Percentiles rank a stretch among this genome's conserved stretches.
Evolutionary conservation across 2,329 filamentous ascomycete genomes (phyloP).

Genomic region (Fusarium globosum): DNA sequence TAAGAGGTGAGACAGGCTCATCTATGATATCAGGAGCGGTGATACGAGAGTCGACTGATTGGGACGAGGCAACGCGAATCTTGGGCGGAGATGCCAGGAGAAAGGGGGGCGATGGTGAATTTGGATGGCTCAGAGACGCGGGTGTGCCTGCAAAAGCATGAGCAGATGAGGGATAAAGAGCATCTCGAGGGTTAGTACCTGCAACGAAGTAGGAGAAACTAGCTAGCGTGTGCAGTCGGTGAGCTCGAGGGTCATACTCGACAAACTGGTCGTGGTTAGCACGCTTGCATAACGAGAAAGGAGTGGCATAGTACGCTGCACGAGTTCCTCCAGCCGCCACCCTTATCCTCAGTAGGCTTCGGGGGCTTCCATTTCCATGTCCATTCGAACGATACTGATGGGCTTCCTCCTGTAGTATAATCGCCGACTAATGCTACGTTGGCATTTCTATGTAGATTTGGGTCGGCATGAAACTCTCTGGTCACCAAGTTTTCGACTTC

Average conservation of each 20-base stretch:
- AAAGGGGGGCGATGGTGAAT: conserved; percentile 77
- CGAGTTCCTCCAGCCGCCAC: conserved; percentile 93
- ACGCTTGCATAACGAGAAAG: not conserved
- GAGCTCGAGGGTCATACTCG: conserved; percentile 94
- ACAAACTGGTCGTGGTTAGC: conserved; percentile 74
- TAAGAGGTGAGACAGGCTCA: conserved; percentile 66
- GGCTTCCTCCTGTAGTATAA: conserved; percentile 83
- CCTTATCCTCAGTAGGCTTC: conserved; percentile 81
- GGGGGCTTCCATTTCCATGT: conserved; percentile 97
- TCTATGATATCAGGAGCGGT: conserved; percentile 75
- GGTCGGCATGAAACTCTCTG: conserved; percentile 94
- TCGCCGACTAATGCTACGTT: conserved; percentile 97
- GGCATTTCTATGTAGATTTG: conserved; percentile 95
- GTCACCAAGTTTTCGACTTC: conserved; percentile 96
- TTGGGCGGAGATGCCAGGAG: conserved; percentile 79
- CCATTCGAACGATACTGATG: conserved; percentile 92
- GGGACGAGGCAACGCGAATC: conserved; percentile 84
- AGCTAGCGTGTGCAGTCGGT: conserved; percentile 86
- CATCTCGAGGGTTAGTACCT: conserved; percentile 59
- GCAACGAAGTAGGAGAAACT: conserved; percentile 97
- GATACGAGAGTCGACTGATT: conserved; percentile 85
- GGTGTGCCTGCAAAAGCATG: conserved; percentile 54
- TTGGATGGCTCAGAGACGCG: conserved; percentile 65
- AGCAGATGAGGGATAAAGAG: conserved; percentile 16
- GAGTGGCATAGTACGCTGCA: conserved; percentile 75